Evolutionary conservation across 2,329 filamentous ascomycete genomes (phyloP).

Genomic region (Davidsoniella virescens): DNA sequence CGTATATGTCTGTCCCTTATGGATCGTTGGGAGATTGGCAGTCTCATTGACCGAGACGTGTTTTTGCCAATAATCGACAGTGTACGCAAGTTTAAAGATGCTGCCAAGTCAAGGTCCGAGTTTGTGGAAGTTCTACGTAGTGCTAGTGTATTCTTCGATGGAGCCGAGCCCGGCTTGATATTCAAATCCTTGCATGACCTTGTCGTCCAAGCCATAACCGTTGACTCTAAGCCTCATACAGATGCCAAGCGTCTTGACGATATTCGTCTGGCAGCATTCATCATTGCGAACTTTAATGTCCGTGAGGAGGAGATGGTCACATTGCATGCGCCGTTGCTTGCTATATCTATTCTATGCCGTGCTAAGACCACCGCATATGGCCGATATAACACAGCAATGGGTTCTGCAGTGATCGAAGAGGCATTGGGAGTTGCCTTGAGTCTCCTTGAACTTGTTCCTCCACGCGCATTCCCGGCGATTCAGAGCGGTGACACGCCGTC

Average conservation of each 20-base stretch:
- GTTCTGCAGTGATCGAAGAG: constrained; percentile 29
- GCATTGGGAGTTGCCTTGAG: constrained; percentile 35
- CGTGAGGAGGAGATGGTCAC: constrained; percentile 91
- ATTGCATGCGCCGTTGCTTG: constrained; percentile 63
- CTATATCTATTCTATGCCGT: constrained; percentile 38
- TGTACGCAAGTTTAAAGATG: constrained; percentile 55
- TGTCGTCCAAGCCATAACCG: constrained; percentile 38
- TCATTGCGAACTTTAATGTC: constrained; percentile 78
- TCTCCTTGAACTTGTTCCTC: constrained; percentile 47
- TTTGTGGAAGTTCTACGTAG: constrained; percentile 81
- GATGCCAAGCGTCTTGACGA: constrained; percentile 39
- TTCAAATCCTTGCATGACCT: constrained; percentile 68
- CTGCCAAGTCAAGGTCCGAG: constrained; percentile 47
- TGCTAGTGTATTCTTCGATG: constrained; percentile 92
- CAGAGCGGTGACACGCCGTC: constrained; percentile 10
- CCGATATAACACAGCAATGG: constrained; percentile 32
- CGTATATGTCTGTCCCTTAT: constrained; percentile 87
- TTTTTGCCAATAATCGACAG: constrained; percentile 77
- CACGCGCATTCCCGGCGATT: constrained; percentile 38
- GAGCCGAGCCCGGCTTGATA: constrained; percentile 84
- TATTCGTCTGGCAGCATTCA: constrained; percentile 62
- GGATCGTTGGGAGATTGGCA: constrained; percentile 96
- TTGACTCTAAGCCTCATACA: neutral
- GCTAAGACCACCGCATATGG: constrained; percentile 8
- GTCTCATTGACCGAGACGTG: constrained; percentile 70